Conservation (phyloP, 169 alveolate genomes). For the Plasmodium yoelii region DNA sequence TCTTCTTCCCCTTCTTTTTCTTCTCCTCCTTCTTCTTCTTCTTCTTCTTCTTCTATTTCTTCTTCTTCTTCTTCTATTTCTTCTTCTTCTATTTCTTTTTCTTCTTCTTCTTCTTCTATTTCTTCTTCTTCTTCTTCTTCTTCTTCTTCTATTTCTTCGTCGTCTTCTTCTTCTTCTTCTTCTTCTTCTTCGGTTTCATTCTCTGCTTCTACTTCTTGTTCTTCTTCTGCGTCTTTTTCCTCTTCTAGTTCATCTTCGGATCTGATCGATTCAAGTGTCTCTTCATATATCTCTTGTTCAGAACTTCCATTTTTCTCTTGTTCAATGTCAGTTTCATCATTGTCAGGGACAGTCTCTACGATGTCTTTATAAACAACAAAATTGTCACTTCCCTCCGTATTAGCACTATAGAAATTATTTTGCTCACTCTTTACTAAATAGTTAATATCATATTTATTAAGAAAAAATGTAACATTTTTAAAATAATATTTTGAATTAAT, state of each 20-base stretch:
- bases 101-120: background rate
- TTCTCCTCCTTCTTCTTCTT: background rate
- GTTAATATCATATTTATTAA: constrained; percentile 55
- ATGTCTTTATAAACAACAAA: background rate
- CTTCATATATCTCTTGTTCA: background rate
- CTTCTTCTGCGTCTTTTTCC: constrained; percentile 1
- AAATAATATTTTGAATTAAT: constrained; percentile 64
- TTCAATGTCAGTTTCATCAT: background rate
- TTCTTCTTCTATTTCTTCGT: background rate
- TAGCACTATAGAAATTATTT: background rate
- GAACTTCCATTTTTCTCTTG: background rate
- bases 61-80: background rate
- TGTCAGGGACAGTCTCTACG: background rate
- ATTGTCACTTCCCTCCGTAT: background rate
- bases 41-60: background rate
- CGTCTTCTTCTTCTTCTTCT: no score
- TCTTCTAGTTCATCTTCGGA: background rate
- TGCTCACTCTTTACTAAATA: constrained; percentile 40
- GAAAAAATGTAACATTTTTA: constrained; percentile 37
- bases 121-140: constrained; percentile 1
- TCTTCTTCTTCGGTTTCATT: background rate
- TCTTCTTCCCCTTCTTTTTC: constrained; percentile 1
- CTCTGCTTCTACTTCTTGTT: background rate
- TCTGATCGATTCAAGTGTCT: background rate
- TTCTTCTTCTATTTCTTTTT: background rate